Conservation (phyloP, 2,329 filamentous ascomycete species). For the Ophiostoma perfectum region DNA sequence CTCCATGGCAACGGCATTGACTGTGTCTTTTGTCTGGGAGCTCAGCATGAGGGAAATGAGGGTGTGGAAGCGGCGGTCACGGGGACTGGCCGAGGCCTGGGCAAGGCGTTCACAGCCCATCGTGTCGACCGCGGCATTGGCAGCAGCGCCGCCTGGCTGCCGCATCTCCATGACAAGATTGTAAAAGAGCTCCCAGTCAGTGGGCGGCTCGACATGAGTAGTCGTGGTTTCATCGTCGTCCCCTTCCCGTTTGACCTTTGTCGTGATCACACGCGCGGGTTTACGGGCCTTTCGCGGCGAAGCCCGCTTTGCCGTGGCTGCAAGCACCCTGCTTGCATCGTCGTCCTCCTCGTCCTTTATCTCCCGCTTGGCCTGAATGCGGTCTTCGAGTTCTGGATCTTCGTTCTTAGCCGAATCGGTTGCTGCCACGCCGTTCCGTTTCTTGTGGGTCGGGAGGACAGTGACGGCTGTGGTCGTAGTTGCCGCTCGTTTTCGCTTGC, state of each 20-base stretch:
- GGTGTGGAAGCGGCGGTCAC: constrained; percentile 73
- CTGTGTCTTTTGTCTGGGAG: constrained; percentile 88
- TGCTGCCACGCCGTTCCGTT: not conserved
- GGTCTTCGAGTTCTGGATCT: constrained; percentile 24
- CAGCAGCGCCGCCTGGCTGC: constrained; percentile 46
- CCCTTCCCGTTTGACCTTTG: constrained; percentile 10
- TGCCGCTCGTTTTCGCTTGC: constrained; percentile 32
- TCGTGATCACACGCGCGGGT: constrained; percentile 25
- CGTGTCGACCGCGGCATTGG: constrained; percentile 85
- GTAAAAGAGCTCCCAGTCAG: constrained; percentile 83
- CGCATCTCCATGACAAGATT: constrained; percentile 72
- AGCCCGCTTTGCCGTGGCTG: constrained; percentile 38
- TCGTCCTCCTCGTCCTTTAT: constrained; percentile 23
- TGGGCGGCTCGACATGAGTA: constrained; percentile 51
- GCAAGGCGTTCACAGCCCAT: constrained; percentile 89
- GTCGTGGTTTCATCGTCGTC: not conserved
- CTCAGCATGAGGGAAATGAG: constrained; percentile 85
- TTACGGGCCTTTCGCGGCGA: constrained; percentile 28
- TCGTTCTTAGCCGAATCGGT: constrained; percentile 24
- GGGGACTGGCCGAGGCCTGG: constrained; percentile 42
- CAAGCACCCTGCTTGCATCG: not conserved
- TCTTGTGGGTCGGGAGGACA: constrained; percentile 28
- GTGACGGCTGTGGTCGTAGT: constrained; percentile 32
- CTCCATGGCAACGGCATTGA: constrained; percentile 77
- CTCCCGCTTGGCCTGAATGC: constrained; percentile 27